Percentiles rank a stretch among this genome's conserved stretches.
Conservation (phyloP, 2,329 filamentous ascomycete genomes). For the Sporothrix protearum region DNA sequence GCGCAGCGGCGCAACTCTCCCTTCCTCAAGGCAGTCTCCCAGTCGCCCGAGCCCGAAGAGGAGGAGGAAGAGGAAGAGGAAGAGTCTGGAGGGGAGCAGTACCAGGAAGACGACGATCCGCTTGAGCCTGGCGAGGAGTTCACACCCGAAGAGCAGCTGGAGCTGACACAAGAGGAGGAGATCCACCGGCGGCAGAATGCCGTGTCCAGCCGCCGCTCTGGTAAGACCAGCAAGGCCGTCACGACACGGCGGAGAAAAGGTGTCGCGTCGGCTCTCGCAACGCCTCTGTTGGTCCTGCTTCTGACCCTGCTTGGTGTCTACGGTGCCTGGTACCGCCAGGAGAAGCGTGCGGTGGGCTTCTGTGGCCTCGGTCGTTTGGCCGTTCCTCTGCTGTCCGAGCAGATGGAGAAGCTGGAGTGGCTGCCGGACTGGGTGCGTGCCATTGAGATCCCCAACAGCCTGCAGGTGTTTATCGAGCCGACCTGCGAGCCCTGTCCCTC, state of each 20-base stretch:
- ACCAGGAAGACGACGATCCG: constrained; percentile 32
- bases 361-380: constrained; percentile 75
- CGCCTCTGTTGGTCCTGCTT: constrained; percentile 68
- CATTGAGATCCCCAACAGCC: constrained; percentile 64
- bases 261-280: constrained; percentile 48
- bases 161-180: constrained; percentile 67
- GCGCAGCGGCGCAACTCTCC: constrained; percentile 16
- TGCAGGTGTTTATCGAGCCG: constrained; percentile 66
- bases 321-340: constrained; percentile 81
- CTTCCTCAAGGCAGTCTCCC: constrained; percentile 11
- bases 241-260: constrained; percentile 38
- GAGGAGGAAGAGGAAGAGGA: constrained; percentile 16
- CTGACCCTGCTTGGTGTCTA: constrained; percentile 68
- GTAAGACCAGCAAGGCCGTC: constrained; percentile 28
- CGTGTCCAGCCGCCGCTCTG: constrained; percentile 23
- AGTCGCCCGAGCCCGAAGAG: constrained; percentile 8
- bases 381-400: constrained; percentile 41
- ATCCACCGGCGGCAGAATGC: constrained; percentile 45
- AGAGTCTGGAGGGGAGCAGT: background rate
- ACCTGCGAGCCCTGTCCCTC: constrained; percentile 85
- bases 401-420: constrained; percentile 45
- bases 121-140: constrained; percentile 84
- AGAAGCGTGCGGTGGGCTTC: constrained; percentile 94
- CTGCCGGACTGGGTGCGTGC: constrained; percentile 50
- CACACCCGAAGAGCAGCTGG: constrained; percentile 82